These are phyloP conservation scores for Aspergillus tubingensis DNA, from an alignment of 2,329 filamentous ascomycete species.

Conservation along the genomic window DNA sequence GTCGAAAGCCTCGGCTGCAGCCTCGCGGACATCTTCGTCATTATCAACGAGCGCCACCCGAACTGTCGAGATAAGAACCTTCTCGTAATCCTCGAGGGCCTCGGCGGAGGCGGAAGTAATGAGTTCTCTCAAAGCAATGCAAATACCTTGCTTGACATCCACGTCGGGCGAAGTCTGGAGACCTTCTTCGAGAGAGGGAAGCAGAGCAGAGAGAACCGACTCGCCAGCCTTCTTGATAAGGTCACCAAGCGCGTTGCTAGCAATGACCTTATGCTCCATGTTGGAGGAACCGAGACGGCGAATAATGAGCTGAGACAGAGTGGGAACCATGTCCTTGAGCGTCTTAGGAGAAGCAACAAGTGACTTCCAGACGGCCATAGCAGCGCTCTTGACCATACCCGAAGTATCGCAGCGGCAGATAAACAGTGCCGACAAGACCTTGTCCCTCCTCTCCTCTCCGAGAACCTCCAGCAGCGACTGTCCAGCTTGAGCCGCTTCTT, in stretches of 20 bases:
- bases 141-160: slow-evolving; percentile 95
- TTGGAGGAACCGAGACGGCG: slow-evolving; percentile 90
- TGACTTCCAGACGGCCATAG: slow-evolving; percentile 94
- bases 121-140: slow-evolving; percentile 90
- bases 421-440: slow-evolving; percentile 93
- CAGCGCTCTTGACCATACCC: slow-evolving; percentile 82
- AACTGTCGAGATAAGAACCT: slow-evolving; percentile 90
- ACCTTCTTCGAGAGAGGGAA: slow-evolving; percentile 91
- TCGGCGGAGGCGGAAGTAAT: slow-evolving; percentile 87
- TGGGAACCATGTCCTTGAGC: slow-evolving; percentile 92
- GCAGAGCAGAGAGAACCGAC: slow-evolving; percentile 79
- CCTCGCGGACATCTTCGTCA: slow-evolving; percentile 86
- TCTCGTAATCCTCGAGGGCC: slow-evolving; percentile 89
- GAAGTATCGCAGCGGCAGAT: slow-evolving; percentile 98
- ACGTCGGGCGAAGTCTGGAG: slow-evolving; percentile 84
- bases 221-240: slow-evolving; percentile 97
- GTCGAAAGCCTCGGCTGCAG: slow-evolving; percentile 95
- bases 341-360: slow-evolving; percentile 88
- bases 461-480: slow-evolving; percentile 92
- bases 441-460: slow-evolving; percentile 94
- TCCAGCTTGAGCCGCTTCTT: slow-evolving; percentile 78
- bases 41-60: slow-evolving; percentile 88
- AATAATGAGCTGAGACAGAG: slow-evolving; percentile 92
- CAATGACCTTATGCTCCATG: slow-evolving; percentile 98
- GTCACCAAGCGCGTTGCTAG: slow-evolving; percentile 93